Conservation (phyloP, 192 early-diverging fungal species). For the Dissophora globulifera region DNA sequence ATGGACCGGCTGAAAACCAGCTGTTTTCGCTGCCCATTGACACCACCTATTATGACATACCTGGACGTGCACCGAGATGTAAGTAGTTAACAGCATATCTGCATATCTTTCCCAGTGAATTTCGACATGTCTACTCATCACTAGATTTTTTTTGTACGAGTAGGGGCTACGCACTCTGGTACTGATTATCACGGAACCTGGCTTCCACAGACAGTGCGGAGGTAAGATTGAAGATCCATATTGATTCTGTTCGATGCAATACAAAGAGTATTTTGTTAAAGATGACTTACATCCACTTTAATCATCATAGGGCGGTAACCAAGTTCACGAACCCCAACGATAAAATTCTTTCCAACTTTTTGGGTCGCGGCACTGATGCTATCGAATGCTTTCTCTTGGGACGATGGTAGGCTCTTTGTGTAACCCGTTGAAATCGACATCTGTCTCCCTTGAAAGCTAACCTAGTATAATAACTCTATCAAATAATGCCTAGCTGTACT, state of each 20-base stretch:
- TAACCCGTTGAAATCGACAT: too few relatives aligned
- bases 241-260: too few relatives aligned
- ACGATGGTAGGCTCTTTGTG: slow-evolving; percentile 70
- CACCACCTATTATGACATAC: slow-evolving; percentile 90
- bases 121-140: too few relatives aligned
- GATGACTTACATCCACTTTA: too few relatives aligned
- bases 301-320: slow-evolving; percentile 74
- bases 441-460: too few relatives aligned
- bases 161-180: slow-evolving; percentile 87
- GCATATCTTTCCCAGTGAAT: too few relatives aligned
- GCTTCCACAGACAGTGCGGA: slow-evolving; percentile 90
- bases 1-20: slow-evolving; percentile 74
- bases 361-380: slow-evolving; percentile 93
- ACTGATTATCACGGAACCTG: slow-evolving; percentile 95
- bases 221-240: slow-evolving; percentile 31
- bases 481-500: slow-evolving; percentile 61
- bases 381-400: slow-evolving; percentile 87
- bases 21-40: slow-evolving; percentile 82
- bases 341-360: slow-evolving; percentile 88
- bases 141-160: too few relatives aligned
- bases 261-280: too few relatives aligned
- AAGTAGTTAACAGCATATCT: not conserved
- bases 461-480: too few relatives aligned
- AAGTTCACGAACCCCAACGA: slow-evolving; percentile 82
- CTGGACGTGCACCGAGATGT: slow-evolving; percentile 90